Evolutionary conservation across 371 early-diverging fungal genomes (phyloP), one percentile per base, ranked within the genome.

Genomic region (Umbelopsis sp.): DNA sequence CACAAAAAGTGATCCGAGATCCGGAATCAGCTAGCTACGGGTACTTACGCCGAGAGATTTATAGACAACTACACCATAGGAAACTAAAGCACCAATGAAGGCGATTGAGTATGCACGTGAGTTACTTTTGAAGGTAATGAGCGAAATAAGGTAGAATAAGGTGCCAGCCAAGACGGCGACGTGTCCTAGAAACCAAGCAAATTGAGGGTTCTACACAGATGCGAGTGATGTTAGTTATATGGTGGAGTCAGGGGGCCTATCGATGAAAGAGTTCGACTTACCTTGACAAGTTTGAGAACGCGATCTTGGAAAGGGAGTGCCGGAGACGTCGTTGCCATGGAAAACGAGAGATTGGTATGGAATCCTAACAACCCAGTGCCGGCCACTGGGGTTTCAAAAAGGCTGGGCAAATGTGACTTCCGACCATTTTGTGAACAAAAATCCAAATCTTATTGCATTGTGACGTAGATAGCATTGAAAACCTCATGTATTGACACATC

Each of bases 61-160:
- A 86, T 92, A 94, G 65, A 94, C 86, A 63, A 96, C 94, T 37
- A 96, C 93, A 52, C 90, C 90, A 76, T 96, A 96, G 51, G 91
- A 89, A 37, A 91, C 65, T 9, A 93, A 67, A 7, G 94, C 91
- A 10, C 95, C 93, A 71, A 89, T 69, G 51, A 86, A 89, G 16
- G 93, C 93, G 64, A 81, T 74, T 50, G 73, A 76, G 72, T 93
- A 93, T 65, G 74, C 68, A 24, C 65, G 67, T 29, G 73, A 62
- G 37, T 72, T 65, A 65, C 74, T 63, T 65, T 81, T 71, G 70
- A 83, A 76, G 16, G 73, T 69, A 24, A 79, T 48, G 3, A 78
- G 63, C 25, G 80, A 74, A 22, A 81, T n/a, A 20, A 67, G 64
- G 68, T 81, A 76, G 11, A 78, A 63, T 25, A 74, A 32, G 22